phyloP scores from a whole-genome alignment of 2,329 filamentous ascomycete species.

The Coniochaeta prunicola region DNA sequence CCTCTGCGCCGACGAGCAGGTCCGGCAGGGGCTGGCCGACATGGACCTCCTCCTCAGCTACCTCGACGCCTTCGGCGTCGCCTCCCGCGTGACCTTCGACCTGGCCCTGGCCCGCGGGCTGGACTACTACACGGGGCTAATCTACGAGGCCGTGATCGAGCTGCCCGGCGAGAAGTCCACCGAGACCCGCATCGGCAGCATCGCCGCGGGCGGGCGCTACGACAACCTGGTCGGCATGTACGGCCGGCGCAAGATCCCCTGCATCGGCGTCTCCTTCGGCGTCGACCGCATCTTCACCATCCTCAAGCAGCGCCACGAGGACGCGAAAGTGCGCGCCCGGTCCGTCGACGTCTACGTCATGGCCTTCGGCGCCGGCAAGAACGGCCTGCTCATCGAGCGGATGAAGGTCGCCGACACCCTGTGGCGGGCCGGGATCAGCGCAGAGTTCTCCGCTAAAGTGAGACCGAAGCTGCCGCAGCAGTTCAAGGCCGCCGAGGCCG shows the following conservation, averaged over 20 bases:
- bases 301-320: slow-evolving; percentile 65
- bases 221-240: slow-evolving; percentile 95
- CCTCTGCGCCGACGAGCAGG: slow-evolving; percentile 63
- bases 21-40: slow-evolving; percentile 74
- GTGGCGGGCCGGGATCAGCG: slow-evolving; percentile 84
- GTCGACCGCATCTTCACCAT: slow-evolving; percentile 95
- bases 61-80: slow-evolving; percentile 67
- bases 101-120: slow-evolving; percentile 80
- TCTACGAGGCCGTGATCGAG: slow-evolving; percentile 83
- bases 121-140: slow-evolving; percentile 84
- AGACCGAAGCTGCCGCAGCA: slow-evolving; percentile 85
- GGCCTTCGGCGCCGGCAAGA: slow-evolving; percentile 78
- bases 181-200: slow-evolving; percentile 58
- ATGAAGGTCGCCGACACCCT: slow-evolving; percentile 71
- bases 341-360: slow-evolving; percentile 91
- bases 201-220: slow-evolving; percentile 85
- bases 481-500: slow-evolving; percentile 79
- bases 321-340: slow-evolving; percentile 50
- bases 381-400: slow-evolving; percentile 73
- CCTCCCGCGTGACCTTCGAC: slow-evolving; percentile 76
- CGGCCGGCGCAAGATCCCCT: slow-evolving; percentile 68
- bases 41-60: slow-evolving; percentile 77
- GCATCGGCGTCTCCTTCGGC: slow-evolving; percentile 86
- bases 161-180: slow-evolving; percentile 49
- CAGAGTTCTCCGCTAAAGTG: slow-evolving; percentile 82